A percentile compares a stretch with the other conserved stretches of the same genome.
Evolutionary conservation across 2,329 filamentous ascomycete genomes (phyloP).

Genomic region (Aspergillus pseudoterreus): DNA sequence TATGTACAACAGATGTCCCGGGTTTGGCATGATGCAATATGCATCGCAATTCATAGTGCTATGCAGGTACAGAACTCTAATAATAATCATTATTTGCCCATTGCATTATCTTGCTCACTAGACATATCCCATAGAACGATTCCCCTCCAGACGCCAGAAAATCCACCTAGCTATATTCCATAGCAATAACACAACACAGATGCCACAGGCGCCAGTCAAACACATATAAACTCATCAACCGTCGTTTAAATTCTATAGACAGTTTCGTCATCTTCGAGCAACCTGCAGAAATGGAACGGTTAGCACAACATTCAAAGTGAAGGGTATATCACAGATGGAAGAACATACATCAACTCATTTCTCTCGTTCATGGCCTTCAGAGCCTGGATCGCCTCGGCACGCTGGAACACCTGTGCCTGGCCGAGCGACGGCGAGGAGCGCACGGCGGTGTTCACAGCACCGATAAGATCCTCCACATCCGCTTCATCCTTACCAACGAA

Average conservation of each 20-base stretch:
- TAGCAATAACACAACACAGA: neutral
- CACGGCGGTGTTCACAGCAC: constrained; percentile 72
- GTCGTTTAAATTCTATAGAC: constrained; percentile 64
- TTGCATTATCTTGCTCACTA: neutral
- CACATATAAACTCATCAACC: constrained; percentile 4
- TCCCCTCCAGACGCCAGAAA: neutral
- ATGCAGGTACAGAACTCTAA: too few relatives aligned
- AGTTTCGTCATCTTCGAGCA: constrained; percentile 53
- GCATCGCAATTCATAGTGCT: too few relatives aligned
- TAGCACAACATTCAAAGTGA: neutral
- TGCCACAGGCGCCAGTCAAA: neutral
- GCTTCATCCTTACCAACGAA: constrained; percentile 79
- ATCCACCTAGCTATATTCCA: neutral
- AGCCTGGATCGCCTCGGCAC: constrained; percentile 70
- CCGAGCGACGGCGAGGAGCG: constrained; percentile 43
- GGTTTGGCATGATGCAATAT: neutral
- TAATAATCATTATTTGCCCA: neutral
- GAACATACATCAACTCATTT: constrained; percentile 87
- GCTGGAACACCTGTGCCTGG: constrained; percentile 59
- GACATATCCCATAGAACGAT: neutral
- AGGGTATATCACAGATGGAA: neutral
- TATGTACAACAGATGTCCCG: neutral
- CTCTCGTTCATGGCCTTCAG: constrained; percentile 73
- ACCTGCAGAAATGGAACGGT: constrained; percentile 29
- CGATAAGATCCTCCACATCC: constrained; percentile 68